phyloP scores from a whole-genome alignment of 768 basidiomycete genomes.

The Russula brevipes region DNA sequence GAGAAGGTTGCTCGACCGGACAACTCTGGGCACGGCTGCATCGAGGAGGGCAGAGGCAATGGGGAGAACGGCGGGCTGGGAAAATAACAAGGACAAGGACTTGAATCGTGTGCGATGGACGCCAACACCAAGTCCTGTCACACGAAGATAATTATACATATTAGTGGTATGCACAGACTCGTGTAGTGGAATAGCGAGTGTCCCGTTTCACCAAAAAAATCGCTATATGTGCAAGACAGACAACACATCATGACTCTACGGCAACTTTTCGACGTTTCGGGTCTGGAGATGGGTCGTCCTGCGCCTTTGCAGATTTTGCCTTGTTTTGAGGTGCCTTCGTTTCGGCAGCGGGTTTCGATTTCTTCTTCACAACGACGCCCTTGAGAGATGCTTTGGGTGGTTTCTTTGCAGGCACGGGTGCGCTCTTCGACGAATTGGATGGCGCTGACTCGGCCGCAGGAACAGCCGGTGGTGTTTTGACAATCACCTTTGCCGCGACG shows the following conservation, averaged over 20 bases:
- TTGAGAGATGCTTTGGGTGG: conserved; percentile 64
- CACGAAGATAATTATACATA: conserved; percentile 22
- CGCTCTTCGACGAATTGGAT: conserved; percentile 27
- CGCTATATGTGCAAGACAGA: conserved; percentile 13
- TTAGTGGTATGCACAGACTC: conserved; percentile 1
- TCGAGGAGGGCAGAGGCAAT: conserved; percentile 63
- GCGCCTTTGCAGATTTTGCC: conserved; percentile 15
- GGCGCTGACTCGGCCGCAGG: conserved; percentile 25
- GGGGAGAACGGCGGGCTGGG: conserved; percentile 56
- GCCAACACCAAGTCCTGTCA: conserved; percentile 55
- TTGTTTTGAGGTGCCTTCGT: conserved; percentile 22
- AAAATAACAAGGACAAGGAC: conserved; percentile 53
- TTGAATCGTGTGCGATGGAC: conserved; percentile 71
- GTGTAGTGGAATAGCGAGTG: background rate
- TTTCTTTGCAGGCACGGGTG: conserved; percentile 44
- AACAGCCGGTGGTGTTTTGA: conserved; percentile 35
- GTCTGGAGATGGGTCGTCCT: conserved; percentile 17
- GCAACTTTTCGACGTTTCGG: conserved; percentile 57
- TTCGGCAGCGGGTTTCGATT: conserved; percentile 39
- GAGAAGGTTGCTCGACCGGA: conserved; percentile 65
- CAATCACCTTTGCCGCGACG: conserved; percentile 63
- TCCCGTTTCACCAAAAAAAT: background rate
- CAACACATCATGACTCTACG: conserved; percentile 14
- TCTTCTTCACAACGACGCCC: conserved; percentile 79
- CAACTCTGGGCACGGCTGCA: conserved; percentile 59